A percentile compares a stretch with the other conserved stretches of the same genome.
Conservation (phyloP, 768 basidiomycete genomes). For the Rhizopogon vinicolor region DNA sequence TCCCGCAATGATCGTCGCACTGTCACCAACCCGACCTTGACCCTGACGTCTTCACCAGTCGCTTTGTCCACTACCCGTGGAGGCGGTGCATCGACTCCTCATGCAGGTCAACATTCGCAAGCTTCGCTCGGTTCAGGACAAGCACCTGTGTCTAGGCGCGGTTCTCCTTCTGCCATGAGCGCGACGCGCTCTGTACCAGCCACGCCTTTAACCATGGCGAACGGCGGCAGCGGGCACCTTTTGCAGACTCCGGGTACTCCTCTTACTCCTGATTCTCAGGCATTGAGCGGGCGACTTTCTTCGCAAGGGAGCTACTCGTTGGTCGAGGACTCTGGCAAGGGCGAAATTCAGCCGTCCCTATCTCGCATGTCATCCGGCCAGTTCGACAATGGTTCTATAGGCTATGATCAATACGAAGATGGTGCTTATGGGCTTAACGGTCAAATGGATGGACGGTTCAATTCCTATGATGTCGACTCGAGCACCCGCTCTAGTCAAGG, state of each 20-base stretch:
- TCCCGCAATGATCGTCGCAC: constrained; percentile 61
- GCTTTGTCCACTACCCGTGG: constrained; percentile 42
- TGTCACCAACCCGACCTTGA: constrained; percentile 71
- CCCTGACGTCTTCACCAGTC: constrained; percentile 51
- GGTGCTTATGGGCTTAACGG: constrained; percentile 43
- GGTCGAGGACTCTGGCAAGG: constrained; percentile 45
- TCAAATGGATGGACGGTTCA: constrained; percentile 52
- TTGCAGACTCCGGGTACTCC: constrained; percentile 65
- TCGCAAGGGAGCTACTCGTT: constrained; percentile 40
- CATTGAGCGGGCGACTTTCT: constrained; percentile 59
- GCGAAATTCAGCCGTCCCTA: constrained; percentile 67
- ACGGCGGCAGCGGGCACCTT: constrained; percentile 40
- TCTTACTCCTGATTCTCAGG: constrained; percentile 54
- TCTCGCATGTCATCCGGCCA: constrained; percentile 59
- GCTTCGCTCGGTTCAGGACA: constrained; percentile 26
- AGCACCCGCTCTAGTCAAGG: constrained; percentile 32
- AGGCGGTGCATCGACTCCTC: constrained; percentile 62
- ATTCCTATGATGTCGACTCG: constrained; percentile 50
- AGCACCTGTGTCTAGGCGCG: constrained; percentile 59
- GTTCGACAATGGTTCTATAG: constrained; percentile 45
- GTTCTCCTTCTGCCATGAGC: constrained; percentile 62
- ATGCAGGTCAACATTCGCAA: constrained; percentile 59
- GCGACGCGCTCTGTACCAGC: constrained; percentile 80
- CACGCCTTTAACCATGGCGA: constrained; percentile 61
- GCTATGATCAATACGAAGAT: constrained; percentile 47